Base-by-base conservation (phyloP, 768 basidiomycete genomes). In the Trametes cingulata region DNA sequence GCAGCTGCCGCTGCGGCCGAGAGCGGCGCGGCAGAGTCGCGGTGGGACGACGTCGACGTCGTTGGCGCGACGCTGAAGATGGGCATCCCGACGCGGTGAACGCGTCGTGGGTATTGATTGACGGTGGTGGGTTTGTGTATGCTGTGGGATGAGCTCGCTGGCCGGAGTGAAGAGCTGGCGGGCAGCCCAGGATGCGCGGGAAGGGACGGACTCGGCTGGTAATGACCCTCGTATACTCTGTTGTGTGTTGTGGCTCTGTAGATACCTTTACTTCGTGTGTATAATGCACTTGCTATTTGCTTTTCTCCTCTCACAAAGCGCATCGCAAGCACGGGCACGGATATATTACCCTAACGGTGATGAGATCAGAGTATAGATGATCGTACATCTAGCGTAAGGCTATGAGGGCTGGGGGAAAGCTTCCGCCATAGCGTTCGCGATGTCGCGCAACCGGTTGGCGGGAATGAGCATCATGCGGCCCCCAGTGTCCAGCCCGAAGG, bases 1-100 rank as follows among this genome's bases (percentile, higher is more conserved):
- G 80, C 77, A n/a, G 76, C 74, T 48, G 82, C 78, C 29, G 80
- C 77, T 24, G 74, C 73, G 52, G 77, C 65, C 17, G 67, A 65
- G 48, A 61, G 75, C 24, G 56, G 33, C 27, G 49, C 52, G 35
- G 55, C 49, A 6, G 78, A 82, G 65, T 73, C 82, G 54, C 74
- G 88, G 70, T 97, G 94, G 86, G 86, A 90, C 42, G 87, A 91
- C 41, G 94, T 97, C 2, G 93, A 95, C 67, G 83, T 96, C 6
- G 87, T 90, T 2, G 94, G 93, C 22, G 94, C 93, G 2, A 74
- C 88, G 67, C 72, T 95, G 71, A 97, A 97, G 81, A 90, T 96
- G 91, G 91, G 91, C 24, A 80, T 93, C 22, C 61, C 61, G 40
- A 29, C 61, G 25, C 61, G 56, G 33, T 63, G 56, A 63, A 40